Evolutionary conservation across 495 filamentous ascomycete species (phyloP).

Genomic region (Hypomontagnella monticulosa): DNA sequence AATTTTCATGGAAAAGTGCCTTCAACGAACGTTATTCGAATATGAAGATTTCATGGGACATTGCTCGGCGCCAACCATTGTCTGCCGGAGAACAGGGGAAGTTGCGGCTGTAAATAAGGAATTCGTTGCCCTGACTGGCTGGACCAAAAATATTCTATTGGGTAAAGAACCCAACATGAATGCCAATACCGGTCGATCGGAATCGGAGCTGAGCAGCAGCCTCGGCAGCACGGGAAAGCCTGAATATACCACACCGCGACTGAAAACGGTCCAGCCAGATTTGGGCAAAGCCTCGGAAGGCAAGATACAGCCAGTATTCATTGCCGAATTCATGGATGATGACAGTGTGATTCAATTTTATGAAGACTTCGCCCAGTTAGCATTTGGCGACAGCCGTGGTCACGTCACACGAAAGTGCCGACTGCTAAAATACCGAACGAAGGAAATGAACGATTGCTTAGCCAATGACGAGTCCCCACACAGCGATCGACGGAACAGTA

Average conservation of each 20-base stretch:
- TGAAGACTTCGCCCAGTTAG: conserved; percentile 90
- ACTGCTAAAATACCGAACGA: conserved; percentile 87
- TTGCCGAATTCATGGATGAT: conserved; percentile 92
- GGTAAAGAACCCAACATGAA: conserved; percentile 91
- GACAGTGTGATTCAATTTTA: conserved; percentile 94
- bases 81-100: conserved; percentile 91
- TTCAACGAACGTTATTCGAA: conserved; percentile 90
- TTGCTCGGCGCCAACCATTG: conserved; percentile 87
- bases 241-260: conserved; percentile 56
- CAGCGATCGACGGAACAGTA: conserved; percentile 55
- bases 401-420: conserved; percentile 85
- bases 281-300: conserved; percentile 42
- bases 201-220: conserved; percentile 48
- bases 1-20: conserved; percentile 96
- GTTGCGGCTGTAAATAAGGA: conserved; percentile 93
- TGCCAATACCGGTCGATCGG: conserved; percentile 69
- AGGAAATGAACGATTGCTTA: conserved; percentile 61
- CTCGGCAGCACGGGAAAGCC: conserved; percentile 47
- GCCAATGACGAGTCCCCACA: conserved; percentile 46
- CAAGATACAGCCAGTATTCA: conserved; percentile 75
- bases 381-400: conserved; percentile 88
- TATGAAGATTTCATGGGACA: conserved; percentile 91
- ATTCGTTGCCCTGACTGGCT: conserved; percentile 92
- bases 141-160: conserved; percentile 89
- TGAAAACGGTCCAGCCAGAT: conserved; percentile 52